These are phyloP conservation scores for Cornus suecica DNA, from an alignment of 148 eudicot genomes.

Conservation along the genomic window DNA sequence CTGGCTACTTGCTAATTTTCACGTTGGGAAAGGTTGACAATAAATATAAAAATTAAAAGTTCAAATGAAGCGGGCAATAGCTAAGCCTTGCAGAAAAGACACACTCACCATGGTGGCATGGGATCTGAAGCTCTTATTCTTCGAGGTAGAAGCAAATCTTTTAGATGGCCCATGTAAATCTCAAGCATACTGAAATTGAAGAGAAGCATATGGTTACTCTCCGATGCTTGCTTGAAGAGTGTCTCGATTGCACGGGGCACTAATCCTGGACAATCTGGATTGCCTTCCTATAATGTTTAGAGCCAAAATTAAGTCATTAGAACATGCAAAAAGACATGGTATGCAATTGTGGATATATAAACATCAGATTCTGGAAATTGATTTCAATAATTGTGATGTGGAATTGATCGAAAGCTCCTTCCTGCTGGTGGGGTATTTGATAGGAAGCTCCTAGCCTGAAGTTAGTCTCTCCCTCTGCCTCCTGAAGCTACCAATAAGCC, in stretches of 20 bases:
- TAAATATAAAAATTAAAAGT: no score
- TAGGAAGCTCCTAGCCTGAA: no score
- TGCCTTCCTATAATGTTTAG: conserved; percentile 16
- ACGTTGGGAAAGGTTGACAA: no score
- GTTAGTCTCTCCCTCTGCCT: no score
- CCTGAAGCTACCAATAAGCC: no score
- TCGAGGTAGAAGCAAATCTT: conserved; percentile 21
- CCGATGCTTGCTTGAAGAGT: conserved; percentile 19
- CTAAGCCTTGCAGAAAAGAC: neutral
- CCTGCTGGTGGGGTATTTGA: no score
- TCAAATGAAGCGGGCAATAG: no score
- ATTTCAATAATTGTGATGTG: no score
- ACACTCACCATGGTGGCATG: conserved; percentile 17
- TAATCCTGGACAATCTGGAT: conserved; percentile 15
- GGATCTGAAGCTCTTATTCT: conserved; percentile 5
- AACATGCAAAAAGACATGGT: neutral
- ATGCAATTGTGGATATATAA: neutral
- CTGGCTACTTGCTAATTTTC: no score
- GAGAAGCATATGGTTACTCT: conserved; percentile 15
- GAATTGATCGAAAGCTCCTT: no score
- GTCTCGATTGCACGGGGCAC: conserved; percentile 19
- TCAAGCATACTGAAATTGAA: conserved; percentile 27
- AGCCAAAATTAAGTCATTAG: neutral
- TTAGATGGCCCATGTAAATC: conserved; percentile 23
- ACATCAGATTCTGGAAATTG: no score